Percentiles rank a stretch among this genome's conserved stretches.
These are phyloP conservation scores for Phytophthora lateralis DNA, from an alignment of 352 stramenopile genomes.

Conservation along the genomic window DNA sequence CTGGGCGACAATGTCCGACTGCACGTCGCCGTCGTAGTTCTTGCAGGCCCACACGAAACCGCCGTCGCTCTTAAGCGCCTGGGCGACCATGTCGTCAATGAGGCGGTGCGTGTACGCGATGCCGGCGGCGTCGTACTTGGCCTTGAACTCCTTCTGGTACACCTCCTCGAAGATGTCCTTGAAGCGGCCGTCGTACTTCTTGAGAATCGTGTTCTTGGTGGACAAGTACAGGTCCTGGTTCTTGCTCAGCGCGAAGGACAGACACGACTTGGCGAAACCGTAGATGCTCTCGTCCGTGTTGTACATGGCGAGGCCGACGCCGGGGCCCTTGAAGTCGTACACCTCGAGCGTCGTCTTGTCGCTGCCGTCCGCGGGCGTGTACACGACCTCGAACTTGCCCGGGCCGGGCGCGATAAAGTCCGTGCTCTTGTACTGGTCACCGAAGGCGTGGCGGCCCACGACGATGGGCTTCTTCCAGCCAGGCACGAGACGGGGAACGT, in stretches of 20 bases:
- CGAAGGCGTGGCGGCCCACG: constrained; percentile 87
- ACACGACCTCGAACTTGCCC: constrained; percentile 84
- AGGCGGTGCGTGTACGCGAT: constrained; percentile 88
- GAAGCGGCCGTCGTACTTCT: constrained; percentile 87
- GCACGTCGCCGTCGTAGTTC: constrained; percentile 93
- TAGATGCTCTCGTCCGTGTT: constrained; percentile 88
- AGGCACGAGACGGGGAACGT: constrained; percentile 85
- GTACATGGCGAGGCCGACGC: constrained; percentile 90
- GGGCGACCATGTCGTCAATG: constrained; percentile 92
- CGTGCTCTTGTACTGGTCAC: constrained; percentile 89
- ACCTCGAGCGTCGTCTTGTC: constrained; percentile 48
- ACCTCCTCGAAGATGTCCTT: constrained; percentile 91
- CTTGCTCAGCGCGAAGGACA: constrained; percentile 69
- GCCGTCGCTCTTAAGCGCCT: constrained; percentile 87
- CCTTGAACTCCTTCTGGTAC: constrained; percentile 80
- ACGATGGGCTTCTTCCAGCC: constrained; percentile 90
- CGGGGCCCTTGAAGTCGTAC: constrained; percentile 81
- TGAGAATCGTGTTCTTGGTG: constrained; percentile 94
- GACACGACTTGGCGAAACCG: constrained; percentile 70
- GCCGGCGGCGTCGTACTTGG: constrained; percentile 67
- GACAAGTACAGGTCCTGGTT: constrained; percentile 76
- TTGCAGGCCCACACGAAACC: constrained; percentile 92
- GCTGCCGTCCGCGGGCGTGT: constrained; percentile 62
- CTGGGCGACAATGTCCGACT: constrained; percentile 90
- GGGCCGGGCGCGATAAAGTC: constrained; percentile 77